These are phyloP conservation scores for Kwoniella newhampshirensis DNA, from an alignment of 768 basidiomycete genomes.

Conservation along the genomic window DNA sequence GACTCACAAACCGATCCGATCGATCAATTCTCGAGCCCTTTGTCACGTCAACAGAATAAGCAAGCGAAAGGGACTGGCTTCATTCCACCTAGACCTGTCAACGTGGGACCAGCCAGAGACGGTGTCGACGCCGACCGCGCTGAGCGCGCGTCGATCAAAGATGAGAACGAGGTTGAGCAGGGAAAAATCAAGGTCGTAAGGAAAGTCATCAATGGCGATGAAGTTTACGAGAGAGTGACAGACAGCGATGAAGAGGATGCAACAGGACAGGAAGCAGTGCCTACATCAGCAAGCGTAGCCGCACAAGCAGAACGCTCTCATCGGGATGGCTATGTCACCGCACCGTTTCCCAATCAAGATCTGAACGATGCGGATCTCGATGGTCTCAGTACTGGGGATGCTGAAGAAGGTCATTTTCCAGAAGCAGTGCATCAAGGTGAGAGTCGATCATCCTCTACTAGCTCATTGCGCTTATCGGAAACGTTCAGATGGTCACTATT, in stretches of 20 bases:
- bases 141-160: not conserved
- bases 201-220: conserved; percentile 18
- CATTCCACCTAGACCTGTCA: not conserved
- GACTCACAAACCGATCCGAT: conserved; percentile 18
- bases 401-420: not conserved
- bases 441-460: too few species aligned
- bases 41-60: too few species aligned
- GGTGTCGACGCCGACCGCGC: not conserved
- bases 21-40: conserved; percentile 21
- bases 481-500: too few species aligned
- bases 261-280: too few species aligned
- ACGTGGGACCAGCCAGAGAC: not conserved
- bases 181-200: not conserved
- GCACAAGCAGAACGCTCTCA: not conserved
- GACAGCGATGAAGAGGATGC: conserved; percentile 1
- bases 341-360: not conserved
- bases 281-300: not conserved
- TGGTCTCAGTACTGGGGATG: not conserved
- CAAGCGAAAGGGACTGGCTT: not conserved
- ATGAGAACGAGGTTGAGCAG: not conserved
- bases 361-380: not conserved
- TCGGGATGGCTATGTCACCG: not conserved
- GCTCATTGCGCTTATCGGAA: too few species aligned
- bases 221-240: conserved; percentile 1
- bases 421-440: not conserved